Percentiles rank a stretch among this genome's conserved stretches.
Conservation (phyloP, 306 rosid species). For the Dryas alaskensis region DNA sequence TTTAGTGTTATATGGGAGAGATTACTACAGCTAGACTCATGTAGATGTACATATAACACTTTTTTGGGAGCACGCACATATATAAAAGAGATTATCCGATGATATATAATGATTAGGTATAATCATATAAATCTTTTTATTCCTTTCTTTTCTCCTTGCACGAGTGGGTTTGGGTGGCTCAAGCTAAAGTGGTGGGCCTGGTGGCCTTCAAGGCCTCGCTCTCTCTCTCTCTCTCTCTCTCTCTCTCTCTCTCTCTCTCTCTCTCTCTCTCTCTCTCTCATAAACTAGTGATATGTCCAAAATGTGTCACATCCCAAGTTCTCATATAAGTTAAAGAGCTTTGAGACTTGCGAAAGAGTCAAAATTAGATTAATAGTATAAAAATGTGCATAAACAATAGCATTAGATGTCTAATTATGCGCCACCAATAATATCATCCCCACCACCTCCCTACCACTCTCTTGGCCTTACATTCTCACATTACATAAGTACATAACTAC, state of each 20-base stretch:
- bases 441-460: slow-evolving; percentile 40
- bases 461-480: slow-evolving; percentile 27
- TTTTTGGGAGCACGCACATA: not conserved
- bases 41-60: not conserved
- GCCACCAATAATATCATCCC: slow-evolving; percentile 41
- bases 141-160: slow-evolving; percentile 20
- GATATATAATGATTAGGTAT: slow-evolving; percentile 25
- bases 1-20: not conserved
- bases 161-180: slow-evolving; percentile 34
- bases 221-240: slow-evolving; percentile 7
- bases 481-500: not conserved
- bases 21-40: not conserved
- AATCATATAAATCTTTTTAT: slow-evolving; percentile 24
- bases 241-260: not conserved
- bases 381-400: not conserved
- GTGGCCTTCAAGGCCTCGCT: not conserved
- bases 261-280: not conserved
- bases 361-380: slow-evolving; percentile 9
- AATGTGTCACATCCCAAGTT: slow-evolving; percentile 3
- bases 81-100: slow-evolving; percentile 25
- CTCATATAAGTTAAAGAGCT: not conserved
- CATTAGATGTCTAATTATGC: slow-evolving; percentile 39
- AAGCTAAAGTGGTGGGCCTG: not conserved
- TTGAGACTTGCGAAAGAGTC: slow-evolving; percentile 2
- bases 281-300: slow-evolving; percentile 1